A percentile compares a stretch with the other conserved stretches of the same genome.
phyloP scores from a whole-genome alignment of 1,139 yeast species.

The Yamadazyma jaroonii region DNA sequence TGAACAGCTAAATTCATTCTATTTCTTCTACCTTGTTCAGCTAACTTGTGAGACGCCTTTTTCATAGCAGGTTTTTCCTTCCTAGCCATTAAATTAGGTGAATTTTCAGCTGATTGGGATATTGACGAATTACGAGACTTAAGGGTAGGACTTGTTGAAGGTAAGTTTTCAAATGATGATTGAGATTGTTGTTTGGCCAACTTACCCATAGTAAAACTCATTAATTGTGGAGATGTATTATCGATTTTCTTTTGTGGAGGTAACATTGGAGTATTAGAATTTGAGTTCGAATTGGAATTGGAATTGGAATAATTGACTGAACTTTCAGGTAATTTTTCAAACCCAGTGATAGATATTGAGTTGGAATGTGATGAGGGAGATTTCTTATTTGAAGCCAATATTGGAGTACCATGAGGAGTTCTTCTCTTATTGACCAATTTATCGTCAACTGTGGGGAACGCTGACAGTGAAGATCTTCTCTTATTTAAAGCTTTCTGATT shows the following conservation, averaged over 20 bases:
- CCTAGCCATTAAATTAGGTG: conserved; percentile 17
- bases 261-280: conserved; percentile 30
- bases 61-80: conserved; percentile 42
- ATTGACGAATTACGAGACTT: conserved; percentile 17
- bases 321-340: conserved; percentile 40
- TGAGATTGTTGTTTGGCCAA: conserved; percentile 36
- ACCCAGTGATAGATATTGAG: conserved; percentile 7
- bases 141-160: conserved; percentile 8
- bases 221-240: conserved; percentile 25
- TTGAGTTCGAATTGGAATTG: conserved; percentile 7
- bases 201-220: conserved; percentile 51
- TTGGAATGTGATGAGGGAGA: conserved; percentile 12
- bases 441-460: conserved; percentile 29
- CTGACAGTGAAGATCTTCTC: conserved; percentile 35
- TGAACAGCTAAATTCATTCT: conserved; percentile 84
- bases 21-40: conserved; percentile 94
- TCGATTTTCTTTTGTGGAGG: conserved; percentile 28
- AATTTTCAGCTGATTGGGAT: conserved; percentile 17
- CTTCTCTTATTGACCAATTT: conserved; percentile 28
- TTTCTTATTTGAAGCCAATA: conserved; percentile 17
- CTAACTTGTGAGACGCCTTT: conserved; percentile 83
- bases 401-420: conserved; percentile 52
- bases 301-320: conserved; percentile 10
- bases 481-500: conserved; percentile 17
- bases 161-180: neutral